Conservation (phyloP, 768 basidiomycete genomes). For the Lanmaoa rubissima region DNA sequence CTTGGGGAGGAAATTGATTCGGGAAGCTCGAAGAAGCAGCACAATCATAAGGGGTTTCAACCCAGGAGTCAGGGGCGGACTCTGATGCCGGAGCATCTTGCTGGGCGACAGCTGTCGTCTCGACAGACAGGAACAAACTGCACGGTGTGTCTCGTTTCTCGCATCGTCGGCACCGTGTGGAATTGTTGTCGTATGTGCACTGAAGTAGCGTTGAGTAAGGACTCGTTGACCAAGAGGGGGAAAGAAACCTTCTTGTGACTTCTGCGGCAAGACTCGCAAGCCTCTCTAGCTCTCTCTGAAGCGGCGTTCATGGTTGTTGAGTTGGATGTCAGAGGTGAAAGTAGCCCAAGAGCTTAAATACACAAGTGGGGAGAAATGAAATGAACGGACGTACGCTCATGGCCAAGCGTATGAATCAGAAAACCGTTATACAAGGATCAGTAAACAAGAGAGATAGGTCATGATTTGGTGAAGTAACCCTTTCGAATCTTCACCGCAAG, state of each 20-base stretch:
- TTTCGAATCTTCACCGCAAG: constrained; percentile 18
- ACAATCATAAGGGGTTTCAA: not conserved
- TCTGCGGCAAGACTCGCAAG: constrained; percentile 24
- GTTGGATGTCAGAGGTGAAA: constrained; percentile 1
- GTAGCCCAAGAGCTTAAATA: constrained; percentile 19
- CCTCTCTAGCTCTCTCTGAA: constrained; percentile 25
- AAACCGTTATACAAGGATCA: constrained; percentile 11
- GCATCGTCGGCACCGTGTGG: constrained; percentile 19
- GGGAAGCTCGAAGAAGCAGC: constrained; percentile 3
- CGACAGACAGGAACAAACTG: constrained; percentile 15
- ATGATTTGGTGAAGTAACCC: constrained; percentile 5
- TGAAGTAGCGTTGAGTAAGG: constrained; percentile 4
- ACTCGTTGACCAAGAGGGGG: not conserved
- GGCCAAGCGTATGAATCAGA: constrained; percentile 7
- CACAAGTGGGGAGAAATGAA: constrained; percentile 4
- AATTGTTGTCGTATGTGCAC: constrained; percentile 19
- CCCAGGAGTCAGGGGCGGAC: constrained; percentile 5
- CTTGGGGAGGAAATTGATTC: not conserved
- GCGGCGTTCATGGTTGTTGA: constrained; percentile 17
- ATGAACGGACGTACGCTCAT: constrained; percentile 8
- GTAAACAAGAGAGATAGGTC: not conserved
- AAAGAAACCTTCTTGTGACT: constrained; percentile 26
- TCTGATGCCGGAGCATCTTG: not conserved
- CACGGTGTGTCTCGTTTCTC: constrained; percentile 6
- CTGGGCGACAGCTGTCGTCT: constrained; percentile 3